These are phyloP conservation scores for Colletotrichum eleusines DNA, from an alignment of 2,329 filamentous ascomycete species.

Conservation along the genomic window DNA sequence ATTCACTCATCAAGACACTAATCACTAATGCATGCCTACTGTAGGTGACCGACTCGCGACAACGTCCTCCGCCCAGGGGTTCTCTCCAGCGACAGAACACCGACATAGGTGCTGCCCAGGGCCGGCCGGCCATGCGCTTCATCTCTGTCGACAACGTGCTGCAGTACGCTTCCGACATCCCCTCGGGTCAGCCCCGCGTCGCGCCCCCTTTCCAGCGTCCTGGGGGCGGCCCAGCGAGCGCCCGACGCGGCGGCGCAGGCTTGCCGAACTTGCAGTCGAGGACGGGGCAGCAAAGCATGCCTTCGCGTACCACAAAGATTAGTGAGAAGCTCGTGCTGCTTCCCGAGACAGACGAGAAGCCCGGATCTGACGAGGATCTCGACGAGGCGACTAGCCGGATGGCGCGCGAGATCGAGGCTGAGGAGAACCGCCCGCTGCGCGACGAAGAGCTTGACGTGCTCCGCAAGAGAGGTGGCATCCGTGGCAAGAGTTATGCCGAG, in stretches of 20 bases:
- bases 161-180: conserved; percentile 93
- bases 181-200: conserved; percentile 88
- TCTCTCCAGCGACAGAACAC: conserved; percentile 51
- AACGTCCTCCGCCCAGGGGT: conserved; percentile 51
- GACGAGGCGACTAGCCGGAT: conserved; percentile 57
- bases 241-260: conserved; percentile 36
- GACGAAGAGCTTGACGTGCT: conserved; percentile 77
- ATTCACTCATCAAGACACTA: conserved; percentile 24
- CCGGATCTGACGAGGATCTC: conserved; percentile 64
- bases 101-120: conserved; percentile 45
- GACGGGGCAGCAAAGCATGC: conserved; percentile 71
- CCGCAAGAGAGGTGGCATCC: conserved; percentile 70
- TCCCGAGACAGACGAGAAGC: conserved; percentile 79
- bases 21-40: conserved; percentile 43
- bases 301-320: conserved; percentile 90
- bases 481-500: conserved; percentile 93
- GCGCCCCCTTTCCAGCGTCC: conserved; percentile 67
- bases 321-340: conserved; percentile 97
- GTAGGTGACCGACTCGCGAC: conserved; percentile 55
- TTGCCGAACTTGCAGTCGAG: conserved; percentile 54
- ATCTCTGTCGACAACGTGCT: conserved; percentile 95
- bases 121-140: conserved; percentile 72
- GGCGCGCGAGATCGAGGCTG: conserved; percentile 59
- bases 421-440: conserved; percentile 73
- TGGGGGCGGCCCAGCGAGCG: conserved; percentile 45